These are phyloP conservation scores for Brassica incana DNA, from an alignment of 345 rosid species.

Conservation along the genomic window DNA sequence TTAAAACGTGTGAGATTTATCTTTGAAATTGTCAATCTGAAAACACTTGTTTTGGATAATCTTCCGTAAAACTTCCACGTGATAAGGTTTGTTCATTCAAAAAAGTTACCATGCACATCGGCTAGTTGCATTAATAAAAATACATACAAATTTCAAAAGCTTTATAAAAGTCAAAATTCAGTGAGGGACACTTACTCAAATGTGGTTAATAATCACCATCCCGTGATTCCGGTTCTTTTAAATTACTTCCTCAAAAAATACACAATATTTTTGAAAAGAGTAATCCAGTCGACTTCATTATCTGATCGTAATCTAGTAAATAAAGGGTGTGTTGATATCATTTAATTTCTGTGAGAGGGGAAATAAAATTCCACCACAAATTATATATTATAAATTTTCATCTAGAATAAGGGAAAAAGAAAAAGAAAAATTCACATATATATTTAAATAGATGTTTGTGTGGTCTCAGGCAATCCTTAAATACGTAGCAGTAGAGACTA, in stretches of 20 bases:
- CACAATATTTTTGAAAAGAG: no score
- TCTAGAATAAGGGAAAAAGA: no score
- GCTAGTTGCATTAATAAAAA: background rate
- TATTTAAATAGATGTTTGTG: background rate
- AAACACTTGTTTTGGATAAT: background rate
- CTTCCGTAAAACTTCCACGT: background rate
- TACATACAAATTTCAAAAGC: background rate
- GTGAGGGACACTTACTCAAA: background rate
- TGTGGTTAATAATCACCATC: background rate
- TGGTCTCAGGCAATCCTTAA: constrained; percentile 27
- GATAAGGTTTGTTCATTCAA: background rate
- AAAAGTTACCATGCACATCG: background rate
- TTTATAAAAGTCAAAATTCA: background rate
- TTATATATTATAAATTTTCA: background rate
- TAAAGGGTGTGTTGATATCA: no score
- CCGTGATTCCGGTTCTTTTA: constrained; percentile 32
- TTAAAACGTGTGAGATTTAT: background rate
- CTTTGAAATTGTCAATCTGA: background rate
- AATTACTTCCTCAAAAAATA: background rate
- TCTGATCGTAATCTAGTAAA: no score
- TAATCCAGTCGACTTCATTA: no score
- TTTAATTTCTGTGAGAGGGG: no score
- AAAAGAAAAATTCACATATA: no score
- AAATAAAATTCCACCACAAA: background rate
- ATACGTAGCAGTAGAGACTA: background rate